Evolutionary conservation across 495 filamentous ascomycete species (phyloP), one percentile per base, ranked within the genome.

Genomic region (Aspergillus incahuasiensis): DNA sequence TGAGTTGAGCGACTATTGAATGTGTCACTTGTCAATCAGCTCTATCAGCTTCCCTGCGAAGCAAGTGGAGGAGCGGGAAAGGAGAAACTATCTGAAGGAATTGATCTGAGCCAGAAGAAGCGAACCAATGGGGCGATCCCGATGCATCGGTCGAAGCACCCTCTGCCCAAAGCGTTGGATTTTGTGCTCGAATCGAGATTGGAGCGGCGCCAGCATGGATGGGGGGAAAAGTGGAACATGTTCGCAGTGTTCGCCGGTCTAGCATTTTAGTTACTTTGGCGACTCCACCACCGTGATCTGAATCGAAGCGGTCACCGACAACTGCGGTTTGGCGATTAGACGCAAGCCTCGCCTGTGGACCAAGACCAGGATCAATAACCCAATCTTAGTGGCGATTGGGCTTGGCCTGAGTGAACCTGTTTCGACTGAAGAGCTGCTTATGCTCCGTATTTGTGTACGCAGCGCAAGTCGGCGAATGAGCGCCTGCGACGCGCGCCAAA

Each of bases 401-500:
- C 16, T 34, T 24, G 48, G 48, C 11, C 34, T 49, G 47, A 49
- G 46, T 28, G 46, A 35, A 32, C 32, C 8, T 2, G 38, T 18
- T 40, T 40, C 5, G 12, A 40, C 38, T 16, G 38, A 4, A 3
- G 25, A 28, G 25, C 13, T 40, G 13, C 13, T 40, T 18, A 40
- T 16, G 13, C n/a, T 40, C 32, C 32, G 32, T 40, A 16, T 40
- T 40, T 18, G 5, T 16, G 38, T 16, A 40, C 38, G 38, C 38
- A 40, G 32, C 54, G 48, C 43, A 42, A 58, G 41, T 46, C 9
- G 58, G 59, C 49, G 52, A 48, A 55, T 61, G 48, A 54, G 59
- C 54, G 40, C 56, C 43, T 58, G 55, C 59, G 58, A 55, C 59
- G 55, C 57, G 52, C 56, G 59, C 60, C 56, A 48, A 58, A 60